These are phyloP conservation scores for Lachnellula hyalina DNA, from an alignment of 2,329 filamentous ascomycete genomes.

Conservation along the genomic window DNA sequence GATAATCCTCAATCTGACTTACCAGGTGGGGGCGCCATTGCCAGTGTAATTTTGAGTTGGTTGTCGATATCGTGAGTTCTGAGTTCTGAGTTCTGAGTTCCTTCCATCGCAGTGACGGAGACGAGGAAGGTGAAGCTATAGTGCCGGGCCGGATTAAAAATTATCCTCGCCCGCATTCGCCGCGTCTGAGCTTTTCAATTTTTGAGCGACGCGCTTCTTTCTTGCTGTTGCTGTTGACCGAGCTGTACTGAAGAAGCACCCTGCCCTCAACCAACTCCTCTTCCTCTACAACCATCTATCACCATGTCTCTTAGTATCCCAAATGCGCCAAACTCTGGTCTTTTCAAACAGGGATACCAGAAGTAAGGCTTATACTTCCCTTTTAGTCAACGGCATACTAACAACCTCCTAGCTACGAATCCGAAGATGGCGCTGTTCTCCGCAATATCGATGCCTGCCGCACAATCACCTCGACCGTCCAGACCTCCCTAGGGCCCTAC, in stretches of 20 bases:
- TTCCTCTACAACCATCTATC: slow-evolving; percentile 1
- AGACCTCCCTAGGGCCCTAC: slow-evolving; percentile 94
- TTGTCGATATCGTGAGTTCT: not conserved
- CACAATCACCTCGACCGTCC: slow-evolving; percentile 90
- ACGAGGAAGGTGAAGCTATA: not conserved
- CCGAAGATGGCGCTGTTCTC: slow-evolving; percentile 96
- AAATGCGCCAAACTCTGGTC: slow-evolving; percentile 82
- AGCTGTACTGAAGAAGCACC: not conserved
- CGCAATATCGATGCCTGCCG: slow-evolving; percentile 98
- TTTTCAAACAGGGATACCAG: slow-evolving; percentile 96
- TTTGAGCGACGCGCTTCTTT: slow-evolving; percentile 4
- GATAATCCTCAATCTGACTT: slow-evolving; percentile 7
- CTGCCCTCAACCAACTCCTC: slow-evolving; percentile 2
- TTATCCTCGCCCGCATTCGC: slow-evolving; percentile 1
- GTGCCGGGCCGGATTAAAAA: slow-evolving; percentile 4
- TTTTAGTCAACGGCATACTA: slow-evolving; percentile 10
- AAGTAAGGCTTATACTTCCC: slow-evolving; percentile 48
- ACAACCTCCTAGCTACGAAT: slow-evolving; percentile 72
- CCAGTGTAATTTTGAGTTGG: not conserved
- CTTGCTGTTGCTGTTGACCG: not conserved
- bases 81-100: too few species aligned
- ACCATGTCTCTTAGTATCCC: slow-evolving; percentile 94
- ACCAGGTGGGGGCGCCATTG: slow-evolving; percentile 26
- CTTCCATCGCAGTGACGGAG: not conserved
- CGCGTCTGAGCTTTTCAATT: slow-evolving; percentile 11